Base-by-base conservation (phyloP, 495 filamentous ascomycete genomes). In the Umbilicaria muhlenbergii region DNA sequence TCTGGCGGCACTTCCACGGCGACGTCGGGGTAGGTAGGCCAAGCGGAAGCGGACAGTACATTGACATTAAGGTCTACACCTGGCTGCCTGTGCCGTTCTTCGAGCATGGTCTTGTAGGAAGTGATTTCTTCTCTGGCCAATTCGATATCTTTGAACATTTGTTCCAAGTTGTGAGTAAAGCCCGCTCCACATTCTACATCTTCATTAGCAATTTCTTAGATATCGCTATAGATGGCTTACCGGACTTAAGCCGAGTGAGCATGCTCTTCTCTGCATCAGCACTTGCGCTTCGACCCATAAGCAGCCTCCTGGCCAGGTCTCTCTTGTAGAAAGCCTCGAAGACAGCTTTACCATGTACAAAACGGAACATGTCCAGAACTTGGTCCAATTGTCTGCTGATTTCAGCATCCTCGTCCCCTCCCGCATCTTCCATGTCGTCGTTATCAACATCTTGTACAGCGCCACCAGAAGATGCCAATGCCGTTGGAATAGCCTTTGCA, bases 311-410 rank as follows among this genome's bases (percentile, higher is more conserved):
- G 2, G 92, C 88, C 38, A 99, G 76, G 54, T 94, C 89, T 46
- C 85, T 91, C 69, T 96, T 96, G 69, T 99, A 99, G 54, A 99
- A 96, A 4, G 87, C 91, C 53, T 96, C 91, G 52, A 99, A 99
- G 0, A 94, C 86, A 34, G 87, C 87, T 58, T 96, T 99, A 17
- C 92, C 91, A 55, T 95, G 81, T 45, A 99, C 85, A 58, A 95
- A 96, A 4, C 91, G 75, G 69, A 99, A 99, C 6, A 99, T 69
- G 50, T 95, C 88, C 3, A 99, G 67, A 11, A 81, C 86, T 55
- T 87, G 78, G 48, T 96, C 91, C 24, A 99, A 69, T 56, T 94
- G 91, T 38, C 80, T 73, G 49, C 88, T 80, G 36, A 99, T 70
- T 54, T 94, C 87, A 1, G 80, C 75, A 54, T 95, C 88, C 58